phyloP scores from a whole-genome alignment of 2,329 filamentous ascomycete genomes.

The Curvularia spicifera region DNA sequence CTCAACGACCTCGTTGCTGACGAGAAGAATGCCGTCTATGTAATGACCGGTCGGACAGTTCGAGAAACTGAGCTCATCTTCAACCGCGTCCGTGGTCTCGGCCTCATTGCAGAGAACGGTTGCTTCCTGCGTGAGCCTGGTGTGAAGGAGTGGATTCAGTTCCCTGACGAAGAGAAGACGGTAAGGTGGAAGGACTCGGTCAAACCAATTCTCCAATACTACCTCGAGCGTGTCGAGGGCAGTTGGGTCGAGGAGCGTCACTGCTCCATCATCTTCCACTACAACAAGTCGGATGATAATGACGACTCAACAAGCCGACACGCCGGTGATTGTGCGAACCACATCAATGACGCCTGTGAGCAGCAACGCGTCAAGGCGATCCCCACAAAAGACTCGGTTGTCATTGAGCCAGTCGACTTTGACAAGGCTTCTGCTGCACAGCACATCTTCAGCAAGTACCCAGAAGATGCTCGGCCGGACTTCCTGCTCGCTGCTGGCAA shows the following conservation, averaged over 20 bases:
- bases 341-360: slow-evolving; percentile 93
- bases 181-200: slow-evolving; percentile 84
- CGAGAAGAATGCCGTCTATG: slow-evolving; percentile 82
- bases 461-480: slow-evolving; percentile 59
- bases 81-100: slow-evolving; percentile 79
- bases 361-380: slow-evolving; percentile 83
- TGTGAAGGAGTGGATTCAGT: slow-evolving; percentile 74
- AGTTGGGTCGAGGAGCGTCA: slow-evolving; percentile 90
- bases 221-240: slow-evolving; percentile 85
- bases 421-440: slow-evolving; percentile 85
- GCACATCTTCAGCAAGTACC: slow-evolving; percentile 67
- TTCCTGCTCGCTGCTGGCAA: slow-evolving; percentile 91
- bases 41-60: slow-evolving; percentile 88
- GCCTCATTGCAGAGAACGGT: slow-evolving; percentile 92
- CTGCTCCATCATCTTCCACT: slow-evolving; percentile 90
- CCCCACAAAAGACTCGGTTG: slow-evolving; percentile 76
- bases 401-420: slow-evolving; percentile 85
- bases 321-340: slow-evolving; percentile 87
- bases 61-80: slow-evolving; percentile 90
- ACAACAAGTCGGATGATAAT: slow-evolving; percentile 78
- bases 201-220: slow-evolving; percentile 83
- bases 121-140: slow-evolving; percentile 80
- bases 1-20: slow-evolving; percentile 83
- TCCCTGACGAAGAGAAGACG: slow-evolving; percentile 75
- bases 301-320: slow-evolving; percentile 74